A percentile compares a stretch with the other conserved stretches of the same genome.
Evolutionary conservation across 2,329 filamentous ascomycete species (phyloP).

Genomic region (Xylaria sp.): DNA sequence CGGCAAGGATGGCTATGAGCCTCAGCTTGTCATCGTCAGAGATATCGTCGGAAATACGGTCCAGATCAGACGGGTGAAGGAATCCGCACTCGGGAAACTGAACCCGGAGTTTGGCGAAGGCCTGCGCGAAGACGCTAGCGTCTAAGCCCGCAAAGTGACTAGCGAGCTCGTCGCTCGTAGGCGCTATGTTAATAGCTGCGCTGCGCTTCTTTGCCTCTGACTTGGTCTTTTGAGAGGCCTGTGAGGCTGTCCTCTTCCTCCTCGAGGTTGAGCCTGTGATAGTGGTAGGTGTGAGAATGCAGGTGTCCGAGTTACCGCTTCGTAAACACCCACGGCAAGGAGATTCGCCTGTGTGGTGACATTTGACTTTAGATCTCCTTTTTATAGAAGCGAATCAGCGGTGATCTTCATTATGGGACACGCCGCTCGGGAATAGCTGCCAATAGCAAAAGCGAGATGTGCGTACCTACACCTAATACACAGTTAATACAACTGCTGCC

Average conservation of each 20-base stretch:
- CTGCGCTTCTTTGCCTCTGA: slow-evolving; percentile 13
- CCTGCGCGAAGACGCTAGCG: slow-evolving; percentile 27
- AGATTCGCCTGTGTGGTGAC: slow-evolving; percentile 31
- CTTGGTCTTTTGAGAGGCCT: slow-evolving; percentile 1
- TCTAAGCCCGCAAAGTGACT: slow-evolving; percentile 31
- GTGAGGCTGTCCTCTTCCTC: slow-evolving; percentile 16
- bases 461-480: slow-evolving; percentile 33
- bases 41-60: slow-evolving; percentile 25
- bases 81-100: slow-evolving; percentile 39
- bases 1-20: slow-evolving; percentile 35
- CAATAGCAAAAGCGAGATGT: slow-evolving; percentile 14
- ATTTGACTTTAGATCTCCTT: slow-evolving; percentile 38
- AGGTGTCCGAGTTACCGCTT: slow-evolving; percentile 30
- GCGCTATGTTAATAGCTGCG: neutral
- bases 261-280: slow-evolving; percentile 12
- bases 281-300: slow-evolving; percentile 32
- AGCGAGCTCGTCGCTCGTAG: slow-evolving; percentile 20
- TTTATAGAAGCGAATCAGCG: slow-evolving; percentile 13
- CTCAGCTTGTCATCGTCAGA: slow-evolving; percentile 32
- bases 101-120: slow-evolving; percentile 30
- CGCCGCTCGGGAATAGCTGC: slow-evolving; percentile 23
- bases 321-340: slow-evolving; percentile 34
- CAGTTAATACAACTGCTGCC: slow-evolving; percentile 13
- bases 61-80: slow-evolving; percentile 33
- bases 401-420: neutral